Evolutionary conservation across 345 rosid species (phyloP).

Genomic region (Corchorus capsularis): DNA sequence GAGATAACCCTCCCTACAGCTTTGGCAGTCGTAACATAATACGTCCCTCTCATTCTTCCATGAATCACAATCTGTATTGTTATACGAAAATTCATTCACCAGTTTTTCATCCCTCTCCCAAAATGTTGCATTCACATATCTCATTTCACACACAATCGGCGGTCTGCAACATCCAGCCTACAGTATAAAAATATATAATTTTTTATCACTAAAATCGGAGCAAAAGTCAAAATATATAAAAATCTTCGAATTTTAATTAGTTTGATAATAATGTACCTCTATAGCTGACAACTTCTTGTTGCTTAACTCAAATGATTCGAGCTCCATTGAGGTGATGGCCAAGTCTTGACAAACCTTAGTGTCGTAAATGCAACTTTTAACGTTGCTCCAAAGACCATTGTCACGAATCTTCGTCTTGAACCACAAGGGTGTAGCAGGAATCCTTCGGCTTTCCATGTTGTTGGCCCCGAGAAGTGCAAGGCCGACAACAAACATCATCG

Average conservation of each 20-base stretch:
- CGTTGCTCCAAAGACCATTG: slow-evolving; percentile 48
- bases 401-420: slow-evolving; percentile 46
- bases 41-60: slow-evolving; percentile 52
- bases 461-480: slow-evolving; percentile 60
- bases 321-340: slow-evolving; percentile 22
- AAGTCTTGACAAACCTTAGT: slow-evolving; percentile 48
- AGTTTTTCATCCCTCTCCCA: slow-evolving; percentile 44
- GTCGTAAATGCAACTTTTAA: slow-evolving; percentile 66
- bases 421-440: slow-evolving; percentile 64
- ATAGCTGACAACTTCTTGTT: slow-evolving; percentile 46
- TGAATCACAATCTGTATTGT: slow-evolving; percentile 44
- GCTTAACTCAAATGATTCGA: slow-evolving; percentile 40
- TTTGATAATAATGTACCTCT: slow-evolving; percentile 54
- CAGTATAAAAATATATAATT: neutral
- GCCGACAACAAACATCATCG: slow-evolving; percentile 58
- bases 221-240: neutral
- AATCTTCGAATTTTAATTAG: neutral
- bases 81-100: neutral
- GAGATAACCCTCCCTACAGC: slow-evolving; percentile 61
- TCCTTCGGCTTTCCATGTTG: slow-evolving; percentile 46
- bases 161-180: slow-evolving; percentile 88
- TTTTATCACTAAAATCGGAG: no score
- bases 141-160: slow-evolving; percentile 58
- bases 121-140: slow-evolving; percentile 56
- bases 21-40: slow-evolving; percentile 60